A percentile compares a stretch with the other conserved stretches of the same genome.
Evolutionary conservation across 805 yeast genomes (phyloP).

Genomic region (Metschnikowia amazonensis): DNA sequence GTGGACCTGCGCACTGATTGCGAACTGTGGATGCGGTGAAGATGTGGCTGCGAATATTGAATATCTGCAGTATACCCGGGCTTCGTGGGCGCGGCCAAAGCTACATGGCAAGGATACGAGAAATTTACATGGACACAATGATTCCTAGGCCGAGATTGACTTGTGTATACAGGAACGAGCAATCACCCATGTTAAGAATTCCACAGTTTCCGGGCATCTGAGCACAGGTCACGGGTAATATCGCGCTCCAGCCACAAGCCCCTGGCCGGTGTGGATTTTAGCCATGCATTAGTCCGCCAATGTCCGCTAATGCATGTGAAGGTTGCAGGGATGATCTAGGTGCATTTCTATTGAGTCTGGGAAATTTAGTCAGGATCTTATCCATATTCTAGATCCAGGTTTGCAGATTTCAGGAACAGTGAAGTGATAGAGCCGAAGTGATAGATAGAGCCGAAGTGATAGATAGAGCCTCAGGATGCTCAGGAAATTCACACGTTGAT

Average conservation of each 20-base stretch:
- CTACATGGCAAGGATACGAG: background rate
- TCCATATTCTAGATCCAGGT: too few relatives aligned
- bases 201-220: too few relatives aligned
- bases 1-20: background rate
- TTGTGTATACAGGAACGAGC: background rate
- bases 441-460: too few relatives aligned
- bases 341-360: too few relatives aligned
- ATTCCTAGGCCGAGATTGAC: background rate
- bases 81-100: background rate
- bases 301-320: background rate
- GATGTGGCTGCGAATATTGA: conserved; percentile 10
- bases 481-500: too few relatives aligned
- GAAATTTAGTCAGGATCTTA: too few relatives aligned
- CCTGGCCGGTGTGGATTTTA: background rate
- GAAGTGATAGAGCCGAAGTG: too few relatives aligned
- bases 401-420: too few relatives aligned
- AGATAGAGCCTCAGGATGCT: too few relatives aligned
- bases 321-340: too few relatives aligned
- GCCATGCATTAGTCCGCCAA: too few relatives aligned
- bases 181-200: too few relatives aligned
- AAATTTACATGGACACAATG: background rate
- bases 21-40: conserved; percentile 3
- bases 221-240: background rate
- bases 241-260: background rate
- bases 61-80: background rate